phyloP scores from a whole-genome alignment of 2,329 filamentous ascomycete species.

The Dactylellina haptotyla region DNA sequence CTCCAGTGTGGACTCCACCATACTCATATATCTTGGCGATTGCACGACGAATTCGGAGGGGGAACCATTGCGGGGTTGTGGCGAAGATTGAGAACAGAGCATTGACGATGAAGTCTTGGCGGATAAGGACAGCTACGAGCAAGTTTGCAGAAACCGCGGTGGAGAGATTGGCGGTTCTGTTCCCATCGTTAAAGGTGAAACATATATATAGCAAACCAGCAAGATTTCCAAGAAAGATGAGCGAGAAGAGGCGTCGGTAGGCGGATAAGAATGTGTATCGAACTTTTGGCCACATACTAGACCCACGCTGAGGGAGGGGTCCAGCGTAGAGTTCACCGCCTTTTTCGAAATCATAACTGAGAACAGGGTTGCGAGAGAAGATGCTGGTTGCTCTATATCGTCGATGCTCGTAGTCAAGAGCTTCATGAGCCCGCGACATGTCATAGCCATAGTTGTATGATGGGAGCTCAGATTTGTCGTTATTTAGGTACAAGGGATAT shows the following conservation, averaged over 20 bases:
- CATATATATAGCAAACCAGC: slow-evolving; percentile 48
- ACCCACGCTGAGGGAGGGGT: slow-evolving; percentile 25
- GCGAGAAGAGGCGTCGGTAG: slow-evolving; percentile 63
- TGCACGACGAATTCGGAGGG: slow-evolving; percentile 63
- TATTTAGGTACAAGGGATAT: slow-evolving; percentile 3
- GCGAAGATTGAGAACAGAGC: slow-evolving; percentile 64
- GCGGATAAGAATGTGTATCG: slow-evolving; percentile 61
- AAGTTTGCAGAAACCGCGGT: slow-evolving; percentile 62
- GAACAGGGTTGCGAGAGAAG: slow-evolving; percentile 34
- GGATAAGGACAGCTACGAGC: slow-evolving; percentile 64
- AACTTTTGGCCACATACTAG: slow-evolving; percentile 63
- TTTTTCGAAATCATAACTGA: slow-evolving; percentile 45
- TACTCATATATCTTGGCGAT: slow-evolving; percentile 67
- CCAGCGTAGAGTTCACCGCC: slow-evolving; percentile 25
- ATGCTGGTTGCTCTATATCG: slow-evolving; percentile 41
- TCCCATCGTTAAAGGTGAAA: slow-evolving; percentile 32
- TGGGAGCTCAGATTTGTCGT: slow-evolving; percentile 41
- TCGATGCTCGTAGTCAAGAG: slow-evolving; percentile 41
- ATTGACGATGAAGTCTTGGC: slow-evolving; percentile 68
- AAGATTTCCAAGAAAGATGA: slow-evolving; percentile 62
- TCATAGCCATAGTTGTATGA: slow-evolving; percentile 24
- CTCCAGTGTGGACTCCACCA: slow-evolving; percentile 67
- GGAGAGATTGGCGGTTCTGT: slow-evolving; percentile 27
- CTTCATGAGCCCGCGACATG: slow-evolving; percentile 13
- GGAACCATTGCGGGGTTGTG: slow-evolving; percentile 63